phyloP scores from a whole-genome alignment of 2,329 filamentous ascomycete genomes.

The Ophiocordyceps polyrhachis-furcata region DNA sequence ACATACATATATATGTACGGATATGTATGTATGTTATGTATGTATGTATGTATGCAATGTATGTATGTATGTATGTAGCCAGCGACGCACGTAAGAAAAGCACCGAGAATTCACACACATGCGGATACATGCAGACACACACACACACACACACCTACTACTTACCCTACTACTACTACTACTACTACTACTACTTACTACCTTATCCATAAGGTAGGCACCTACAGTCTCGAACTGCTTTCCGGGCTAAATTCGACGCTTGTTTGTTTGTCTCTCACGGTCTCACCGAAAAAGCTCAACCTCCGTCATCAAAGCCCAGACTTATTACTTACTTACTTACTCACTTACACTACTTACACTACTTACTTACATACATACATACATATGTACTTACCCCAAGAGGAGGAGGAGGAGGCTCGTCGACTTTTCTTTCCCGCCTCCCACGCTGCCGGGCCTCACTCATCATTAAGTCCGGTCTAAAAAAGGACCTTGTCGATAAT shows the following conservation, averaged over 20 bases:
- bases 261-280: not conserved
- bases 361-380: no score
- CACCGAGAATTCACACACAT: not conserved
- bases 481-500: not conserved
- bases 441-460: not conserved
- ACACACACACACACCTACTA: no score
- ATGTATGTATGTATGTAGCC: not conserved
- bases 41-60: no score
- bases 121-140: no score
- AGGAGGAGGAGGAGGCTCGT: no score
- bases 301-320: not conserved
- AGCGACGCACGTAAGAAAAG: not conserved
- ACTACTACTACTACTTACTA: no score
- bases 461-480: not conserved
- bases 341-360: not conserved
- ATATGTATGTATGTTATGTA: no score
- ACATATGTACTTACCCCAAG: no score
- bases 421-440: not conserved
- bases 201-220: no score
- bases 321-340: not conserved
- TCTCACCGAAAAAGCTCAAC: not conserved
- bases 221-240: not conserved
- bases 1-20: no score
- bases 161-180: no score
- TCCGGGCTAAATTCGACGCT: not conserved